Evolutionary conservation across 345 rosid genomes (phyloP), one percentile per base, ranked within the genome.

Genomic region (Populus tremula): DNA sequence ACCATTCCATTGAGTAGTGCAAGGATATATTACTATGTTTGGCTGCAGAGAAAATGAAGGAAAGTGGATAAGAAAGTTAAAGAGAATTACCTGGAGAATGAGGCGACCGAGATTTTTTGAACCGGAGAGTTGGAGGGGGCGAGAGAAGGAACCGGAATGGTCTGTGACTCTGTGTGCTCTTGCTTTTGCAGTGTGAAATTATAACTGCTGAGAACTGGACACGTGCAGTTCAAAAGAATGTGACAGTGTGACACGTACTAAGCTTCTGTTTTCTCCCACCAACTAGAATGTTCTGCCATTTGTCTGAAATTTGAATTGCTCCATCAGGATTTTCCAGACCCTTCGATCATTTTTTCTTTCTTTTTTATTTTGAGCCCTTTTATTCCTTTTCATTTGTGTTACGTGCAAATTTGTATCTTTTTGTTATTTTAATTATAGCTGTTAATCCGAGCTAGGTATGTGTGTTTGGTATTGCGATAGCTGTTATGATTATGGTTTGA

Each of bases 231-330:
- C 2, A 11, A 11, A 64, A 63, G 78, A 69, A 68, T 5, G 72
- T 10, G 85, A 79, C 82, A 69, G 63, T 5, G 72, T 10, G 85
- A 79, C 82, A 80, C 85, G 80, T 84, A 7, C 10, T 7, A 5
- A 5, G 53, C 6, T 4, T 31, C 6, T 13, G 5, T 23, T 6
- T 20, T 64, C 66, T 71, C 39, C 21, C 6, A 0, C 1, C 20
- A 11, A 17, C 83, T 79, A 82, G 87, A 84, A 85, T 68, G 75
- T 81, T 82, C 87, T 29, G 21, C 6, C 50, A 11, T 21, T 25
- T 47, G 25, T 41, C 27, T 35, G 70, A 18, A 59, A n/a, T n/a
- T 59, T 59, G 29, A 59, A 59, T 9, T 23, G 14, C 29, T 1
- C 50, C 50, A 4, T 4, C 50, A 14, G 61, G 23, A n/a, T 23